Conservation (phyloP, 257 asterid genomes). For the Euphrasia confusa region DNA sequence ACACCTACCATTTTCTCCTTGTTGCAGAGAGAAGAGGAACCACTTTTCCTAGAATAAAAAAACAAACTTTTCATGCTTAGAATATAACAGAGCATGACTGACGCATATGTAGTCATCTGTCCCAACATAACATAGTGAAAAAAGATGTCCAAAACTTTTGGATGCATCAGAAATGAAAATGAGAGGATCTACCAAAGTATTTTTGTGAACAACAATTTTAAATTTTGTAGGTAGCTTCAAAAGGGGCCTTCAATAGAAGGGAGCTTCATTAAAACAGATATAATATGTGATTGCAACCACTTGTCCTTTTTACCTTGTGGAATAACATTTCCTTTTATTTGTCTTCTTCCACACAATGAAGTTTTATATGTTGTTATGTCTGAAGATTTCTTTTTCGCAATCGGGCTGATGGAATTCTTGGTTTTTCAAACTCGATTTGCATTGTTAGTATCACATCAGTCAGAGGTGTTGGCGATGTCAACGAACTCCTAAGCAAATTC, state of each 20-base stretch:
- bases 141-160: background rate
- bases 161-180: too few relatives aligned
- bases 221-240: too few relatives aligned
- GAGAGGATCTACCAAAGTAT: too few relatives aligned
- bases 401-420: background rate
- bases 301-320: slow-evolving; percentile 45
- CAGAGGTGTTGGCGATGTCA: slow-evolving; percentile 22
- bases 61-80: slow-evolving; percentile 25
- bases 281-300: too few relatives aligned
- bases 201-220: too few relatives aligned
- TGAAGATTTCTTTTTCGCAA: background rate
- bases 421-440: background rate
- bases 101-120: slow-evolving; percentile 10
- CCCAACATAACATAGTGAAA: slow-evolving; percentile 2
- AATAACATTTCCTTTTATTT: slow-evolving; percentile 62
- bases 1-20: slow-evolving; percentile 60
- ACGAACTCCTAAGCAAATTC: slow-evolving; percentile 17
- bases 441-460: slow-evolving; percentile 18
- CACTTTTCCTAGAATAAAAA: slow-evolving; percentile 63
- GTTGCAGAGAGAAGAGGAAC: slow-evolving; percentile 69
- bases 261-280: too few relatives aligned
- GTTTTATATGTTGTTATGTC: too few relatives aligned
- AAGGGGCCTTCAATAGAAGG: too few relatives aligned
- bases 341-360: slow-evolving; percentile 96
- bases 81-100: background rate